Percentiles rank a stretch among this genome's conserved stretches.
These are phyloP conservation scores for Yamadazyma songkhlaensis DNA, from an alignment of 1,139 yeast genomes.

Conservation along the genomic window DNA sequence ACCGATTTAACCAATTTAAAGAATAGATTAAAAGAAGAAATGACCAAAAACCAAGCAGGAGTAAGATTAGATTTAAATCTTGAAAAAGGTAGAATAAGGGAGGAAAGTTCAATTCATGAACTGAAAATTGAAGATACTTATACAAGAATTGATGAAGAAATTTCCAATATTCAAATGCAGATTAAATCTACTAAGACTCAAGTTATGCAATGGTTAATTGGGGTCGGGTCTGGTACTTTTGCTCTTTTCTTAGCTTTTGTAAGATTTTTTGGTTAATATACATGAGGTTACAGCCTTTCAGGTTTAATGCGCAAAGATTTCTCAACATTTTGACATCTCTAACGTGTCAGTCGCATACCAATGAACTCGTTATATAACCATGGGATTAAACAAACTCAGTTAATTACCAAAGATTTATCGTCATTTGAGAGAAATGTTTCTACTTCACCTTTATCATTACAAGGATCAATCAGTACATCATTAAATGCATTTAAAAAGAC, in stretches of 20 bases:
- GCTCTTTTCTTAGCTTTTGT: slow-evolving; percentile 90
- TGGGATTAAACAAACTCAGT: slow-evolving; percentile 81
- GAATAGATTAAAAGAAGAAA: slow-evolving; percentile 84
- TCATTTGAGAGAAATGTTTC: slow-evolving; percentile 65
- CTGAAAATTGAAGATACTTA: slow-evolving; percentile 92
- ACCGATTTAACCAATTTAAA: slow-evolving; percentile 85
- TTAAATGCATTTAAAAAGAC: slow-evolving; percentile 73
- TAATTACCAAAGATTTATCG: slow-evolving; percentile 65
- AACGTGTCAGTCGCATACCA: slow-evolving; percentile 1
- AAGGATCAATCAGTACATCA: slow-evolving; percentile 83
- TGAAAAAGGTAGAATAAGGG: slow-evolving; percentile 94
- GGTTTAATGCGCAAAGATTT: too few relatives aligned
- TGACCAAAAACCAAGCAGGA: slow-evolving; percentile 85
- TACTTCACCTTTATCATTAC: slow-evolving; percentile 71
- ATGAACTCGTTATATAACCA: slow-evolving; percentile 85
- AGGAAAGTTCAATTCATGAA: slow-evolving; percentile 89
- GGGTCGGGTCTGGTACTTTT: slow-evolving; percentile 97
- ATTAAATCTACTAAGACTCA: slow-evolving; percentile 93
- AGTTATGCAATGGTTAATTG: slow-evolving; percentile 96
- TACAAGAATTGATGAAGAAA: slow-evolving; percentile 92
- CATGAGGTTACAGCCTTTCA: too few relatives aligned
- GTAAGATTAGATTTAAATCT: slow-evolving; percentile 86
- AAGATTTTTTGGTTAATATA: slow-evolving; percentile 62
- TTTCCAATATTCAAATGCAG: slow-evolving; percentile 91
- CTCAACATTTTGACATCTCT: background rate